phyloP scores from a whole-genome alignment of 805 yeast genomes.

The Nakazawaea ernobii region DNA sequence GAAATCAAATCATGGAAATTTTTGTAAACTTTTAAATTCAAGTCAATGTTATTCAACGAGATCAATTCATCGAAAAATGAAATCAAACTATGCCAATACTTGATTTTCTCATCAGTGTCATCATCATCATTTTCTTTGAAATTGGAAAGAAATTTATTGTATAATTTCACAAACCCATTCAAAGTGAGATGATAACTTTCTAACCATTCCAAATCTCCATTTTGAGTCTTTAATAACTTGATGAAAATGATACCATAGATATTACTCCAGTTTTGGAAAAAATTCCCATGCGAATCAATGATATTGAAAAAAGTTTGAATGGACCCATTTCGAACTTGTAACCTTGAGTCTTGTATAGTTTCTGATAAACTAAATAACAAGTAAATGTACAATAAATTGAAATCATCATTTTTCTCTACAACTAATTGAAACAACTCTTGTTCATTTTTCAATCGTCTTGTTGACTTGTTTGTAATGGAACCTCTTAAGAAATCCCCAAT shows the following conservation, averaged over 20 bases:
- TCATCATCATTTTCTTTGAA: slow-evolving; percentile 22
- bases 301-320: slow-evolving; percentile 84
- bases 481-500: slow-evolving; percentile 66
- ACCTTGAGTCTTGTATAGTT: slow-evolving; percentile 58
- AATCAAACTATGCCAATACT: slow-evolving; percentile 55
- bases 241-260: slow-evolving; percentile 60
- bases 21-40: slow-evolving; percentile 52
- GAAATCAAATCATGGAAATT: slow-evolving; percentile 40
- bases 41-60: slow-evolving; percentile 33
- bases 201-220: slow-evolving; percentile 34
- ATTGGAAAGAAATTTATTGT: slow-evolving; percentile 39
- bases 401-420: slow-evolving; percentile 13
- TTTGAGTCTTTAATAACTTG: slow-evolving; percentile 30
- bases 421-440: slow-evolving; percentile 23
- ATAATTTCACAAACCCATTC: slow-evolving; percentile 62
- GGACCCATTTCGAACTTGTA: slow-evolving; percentile 86
- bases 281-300: slow-evolving; percentile 60
- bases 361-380: slow-evolving; percentile 56
- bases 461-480: background rate
- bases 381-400: slow-evolving; percentile 54
- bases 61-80: slow-evolving; percentile 40
- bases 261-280: slow-evolving; percentile 50
- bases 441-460: slow-evolving; percentile 12
- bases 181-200: slow-evolving; percentile 60
- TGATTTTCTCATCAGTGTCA: slow-evolving; percentile 15